Percentiles rank a stretch among this genome's conserved stretches.
phyloP scores from a whole-genome alignment of 2,329 filamentous ascomycete genomes.

The Cytospora piceicola region DNA sequence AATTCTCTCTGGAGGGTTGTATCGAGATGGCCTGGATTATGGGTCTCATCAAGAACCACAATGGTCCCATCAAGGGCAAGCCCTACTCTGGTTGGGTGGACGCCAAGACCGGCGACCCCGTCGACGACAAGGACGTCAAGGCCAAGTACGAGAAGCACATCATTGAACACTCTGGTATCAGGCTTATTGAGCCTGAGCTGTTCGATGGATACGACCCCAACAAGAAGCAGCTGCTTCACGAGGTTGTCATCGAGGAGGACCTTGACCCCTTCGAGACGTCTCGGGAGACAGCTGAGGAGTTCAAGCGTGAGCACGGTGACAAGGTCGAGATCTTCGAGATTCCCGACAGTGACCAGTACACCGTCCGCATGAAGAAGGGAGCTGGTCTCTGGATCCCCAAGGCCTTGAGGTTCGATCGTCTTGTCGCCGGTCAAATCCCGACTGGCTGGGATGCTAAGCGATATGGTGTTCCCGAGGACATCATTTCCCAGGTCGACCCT shows the following conservation, averaged over 20 bases:
- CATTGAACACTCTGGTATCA: conserved; percentile 94
- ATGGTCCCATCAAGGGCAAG: conserved; percentile 93
- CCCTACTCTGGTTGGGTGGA: conserved; percentile 98
- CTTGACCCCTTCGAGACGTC: conserved; percentile 96
- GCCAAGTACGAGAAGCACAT: conserved; percentile 96
- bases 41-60: conserved; percentile 99
- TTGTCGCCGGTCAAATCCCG: conserved; percentile 95
- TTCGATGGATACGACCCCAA: conserved; percentile 97
- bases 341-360: conserved; percentile 89
- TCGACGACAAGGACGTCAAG: conserved; percentile 98
- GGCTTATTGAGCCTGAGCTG: conserved; percentile 94
- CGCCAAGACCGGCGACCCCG: conserved; percentile 88
- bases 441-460: conserved; percentile 96
- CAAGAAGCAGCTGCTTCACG: conserved; percentile 97
- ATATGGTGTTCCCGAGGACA: conserved; percentile 96
- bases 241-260: conserved; percentile 96
- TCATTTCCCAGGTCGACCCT: conserved; percentile 95
- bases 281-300: conserved; percentile 96
- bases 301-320: conserved; percentile 94
- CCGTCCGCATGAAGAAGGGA: conserved; percentile 92
- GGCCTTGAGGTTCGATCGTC: conserved; percentile 93
- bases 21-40: conserved; percentile 99
- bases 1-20: conserved; percentile 97
- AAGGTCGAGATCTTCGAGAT: conserved; percentile 98
- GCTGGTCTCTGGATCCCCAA: conserved; percentile 95